A percentile compares a stretch with the other conserved stretches of the same genome.
Conservation (phyloP, 2,329 filamentous ascomycete genomes). For the Fusarium musae region DNA sequence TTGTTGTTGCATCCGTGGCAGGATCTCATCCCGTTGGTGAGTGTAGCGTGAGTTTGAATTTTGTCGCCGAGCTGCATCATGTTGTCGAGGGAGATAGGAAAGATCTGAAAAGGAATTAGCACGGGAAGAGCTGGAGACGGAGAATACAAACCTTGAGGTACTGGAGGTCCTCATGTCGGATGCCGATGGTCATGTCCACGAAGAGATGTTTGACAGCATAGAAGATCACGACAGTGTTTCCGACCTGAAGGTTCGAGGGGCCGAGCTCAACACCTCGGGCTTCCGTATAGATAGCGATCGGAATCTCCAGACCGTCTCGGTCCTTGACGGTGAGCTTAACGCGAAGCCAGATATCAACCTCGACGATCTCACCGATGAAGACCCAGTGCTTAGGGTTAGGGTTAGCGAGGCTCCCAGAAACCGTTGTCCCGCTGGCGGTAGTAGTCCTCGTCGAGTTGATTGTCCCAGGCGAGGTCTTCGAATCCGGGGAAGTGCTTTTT, state of each 20-base stretch:
- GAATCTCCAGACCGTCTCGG: background rate
- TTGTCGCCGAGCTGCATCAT: conserved; percentile 27
- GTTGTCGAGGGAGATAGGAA: conserved; percentile 1
- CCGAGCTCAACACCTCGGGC: background rate
- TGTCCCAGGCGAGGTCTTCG: background rate
- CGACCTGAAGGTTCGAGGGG: background rate
- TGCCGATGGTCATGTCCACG: background rate
- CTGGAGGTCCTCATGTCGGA: background rate
- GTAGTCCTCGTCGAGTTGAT: background rate
- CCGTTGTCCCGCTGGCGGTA: background rate
- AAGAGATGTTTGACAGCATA: conserved; percentile 7
- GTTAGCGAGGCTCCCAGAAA: background rate
- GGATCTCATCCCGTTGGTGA: background rate
- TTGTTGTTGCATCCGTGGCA: conserved; percentile 31
- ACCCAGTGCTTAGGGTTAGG: conserved; percentile 33
- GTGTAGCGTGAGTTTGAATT: background rate
- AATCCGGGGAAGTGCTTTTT: conserved; percentile 11
- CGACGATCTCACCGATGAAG: conserved; percentile 26
- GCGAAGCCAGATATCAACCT: background rate
- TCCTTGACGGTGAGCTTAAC: conserved; percentile 16
- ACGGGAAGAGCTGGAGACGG: rapidly evolving
- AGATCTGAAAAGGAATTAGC: background rate
- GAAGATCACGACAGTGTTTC: conserved; percentile 16
- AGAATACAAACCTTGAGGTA: background rate
- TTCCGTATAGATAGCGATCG: conserved; percentile 4